These are phyloP conservation scores for Diaporthe citri DNA, from an alignment of 2,329 filamentous ascomycete species.

Conservation along the genomic window DNA sequence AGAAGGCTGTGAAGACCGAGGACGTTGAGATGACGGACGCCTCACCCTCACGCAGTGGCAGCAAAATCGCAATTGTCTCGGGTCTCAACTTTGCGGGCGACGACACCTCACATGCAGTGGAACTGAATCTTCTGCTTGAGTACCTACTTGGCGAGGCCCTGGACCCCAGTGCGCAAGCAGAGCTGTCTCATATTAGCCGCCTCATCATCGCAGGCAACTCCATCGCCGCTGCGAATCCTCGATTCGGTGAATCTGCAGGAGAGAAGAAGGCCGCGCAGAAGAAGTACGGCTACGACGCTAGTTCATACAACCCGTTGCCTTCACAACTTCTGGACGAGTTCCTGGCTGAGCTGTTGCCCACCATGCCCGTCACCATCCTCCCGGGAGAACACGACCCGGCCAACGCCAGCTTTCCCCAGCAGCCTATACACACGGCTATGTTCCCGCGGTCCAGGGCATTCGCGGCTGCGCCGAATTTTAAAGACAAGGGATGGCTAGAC, in stretches of 20 bases:
- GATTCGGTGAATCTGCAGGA: conserved; percentile 19
- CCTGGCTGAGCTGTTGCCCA: conserved; percentile 83
- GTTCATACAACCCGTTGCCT: conserved; percentile 87
- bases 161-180: conserved; percentile 69
- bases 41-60: conserved; percentile 51
- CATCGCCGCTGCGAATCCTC: conserved; percentile 61
- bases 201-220: conserved; percentile 95
- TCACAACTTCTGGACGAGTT: conserved; percentile 88
- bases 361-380: conserved; percentile 88
- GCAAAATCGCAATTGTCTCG: conserved; percentile 86
- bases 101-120: conserved; percentile 77
- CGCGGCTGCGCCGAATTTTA: conserved; percentile 59
- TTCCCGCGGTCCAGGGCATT: conserved; percentile 83
- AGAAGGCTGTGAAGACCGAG: conserved; percentile 56
- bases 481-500: conserved; percentile 82
- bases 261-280: conserved; percentile 67
- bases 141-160: conserved; percentile 88
- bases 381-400: conserved; percentile 89
- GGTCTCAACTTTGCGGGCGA: conserved; percentile 86
- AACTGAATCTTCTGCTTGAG: conserved; percentile 84
- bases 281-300: conserved; percentile 95
- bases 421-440: conserved; percentile 92
- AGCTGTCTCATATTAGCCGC: conserved; percentile 78
- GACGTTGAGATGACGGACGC: conserved; percentile 71
- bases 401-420: conserved; percentile 90